phyloP scores from a whole-genome alignment of 208 protist species.

The Novymonas esmeraldas region DNA sequence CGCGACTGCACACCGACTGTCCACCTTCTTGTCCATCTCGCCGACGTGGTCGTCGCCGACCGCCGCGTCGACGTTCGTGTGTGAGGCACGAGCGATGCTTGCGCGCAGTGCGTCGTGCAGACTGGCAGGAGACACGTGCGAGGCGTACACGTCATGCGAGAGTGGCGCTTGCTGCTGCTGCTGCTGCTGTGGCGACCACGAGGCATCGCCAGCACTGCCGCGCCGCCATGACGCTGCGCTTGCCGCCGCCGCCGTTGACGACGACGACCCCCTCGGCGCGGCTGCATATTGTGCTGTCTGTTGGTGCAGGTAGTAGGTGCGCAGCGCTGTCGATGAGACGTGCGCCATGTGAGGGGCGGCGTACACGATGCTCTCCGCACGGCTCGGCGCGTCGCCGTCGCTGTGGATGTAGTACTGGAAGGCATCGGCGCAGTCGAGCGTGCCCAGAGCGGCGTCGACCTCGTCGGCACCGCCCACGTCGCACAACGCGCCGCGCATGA shows the following conservation, averaged over 20 bases:
- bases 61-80: not conserved
- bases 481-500: not conserved
- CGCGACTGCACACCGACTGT: not conserved
- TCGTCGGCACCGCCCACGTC: not conserved
- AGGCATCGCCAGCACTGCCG: no score
- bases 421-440: conserved; percentile 64
- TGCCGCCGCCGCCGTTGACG: not conserved
- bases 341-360: conserved; percentile 22
- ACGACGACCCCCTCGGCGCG: not conserved
- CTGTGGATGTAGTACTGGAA: conserved; percentile 41
- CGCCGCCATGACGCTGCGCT: not conserved
- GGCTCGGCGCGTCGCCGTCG: conserved; percentile 19
- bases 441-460: conserved; percentile 29
- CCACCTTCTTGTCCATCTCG: not conserved
- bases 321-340: not conserved
- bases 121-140: not conserved
- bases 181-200: no score
- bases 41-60: not conserved
- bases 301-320: conserved; percentile 18
- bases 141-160: no score
- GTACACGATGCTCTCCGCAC: conserved; percentile 40
- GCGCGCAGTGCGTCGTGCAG: not conserved
- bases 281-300: conserved; percentile 1
- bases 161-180: not conserved
- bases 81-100: not conserved